Evolutionary conservation across 2,329 filamentous ascomycete species (phyloP).

Genomic region (Penicillium nordicum): DNA sequence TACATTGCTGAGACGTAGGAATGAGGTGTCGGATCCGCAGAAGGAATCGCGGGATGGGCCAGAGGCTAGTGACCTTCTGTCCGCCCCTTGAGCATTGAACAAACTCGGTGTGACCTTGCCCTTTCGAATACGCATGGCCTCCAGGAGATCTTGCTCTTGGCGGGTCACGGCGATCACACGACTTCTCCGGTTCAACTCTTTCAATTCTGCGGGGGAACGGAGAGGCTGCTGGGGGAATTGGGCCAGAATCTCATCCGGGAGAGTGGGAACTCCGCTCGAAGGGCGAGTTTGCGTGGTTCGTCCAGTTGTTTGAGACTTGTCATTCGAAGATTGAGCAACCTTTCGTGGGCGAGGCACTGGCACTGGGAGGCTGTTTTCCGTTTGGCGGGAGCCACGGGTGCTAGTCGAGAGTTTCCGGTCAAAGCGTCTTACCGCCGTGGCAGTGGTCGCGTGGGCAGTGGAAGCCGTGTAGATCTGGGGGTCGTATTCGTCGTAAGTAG

Average conservation of each 20-base stretch:
- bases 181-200: conserved; percentile 40
- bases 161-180: conserved; percentile 52
- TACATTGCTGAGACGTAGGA: conserved; percentile 38
- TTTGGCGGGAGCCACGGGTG: conserved; percentile 25
- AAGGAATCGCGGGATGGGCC: conserved; percentile 33
- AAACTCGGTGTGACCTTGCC: conserved; percentile 47
- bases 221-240: conserved; percentile 23
- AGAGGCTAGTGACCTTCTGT: conserved; percentile 31
- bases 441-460: conserved; percentile 34
- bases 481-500: conserved; percentile 40
- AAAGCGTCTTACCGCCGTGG: conserved; percentile 21
- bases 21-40: conserved; percentile 39
- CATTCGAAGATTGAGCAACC: conserved; percentile 22
- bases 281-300: conserved; percentile 27
- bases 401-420: conserved; percentile 27
- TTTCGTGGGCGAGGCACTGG: conserved; percentile 12
- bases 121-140: conserved; percentile 49
- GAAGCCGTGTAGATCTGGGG: conserved; percentile 45
- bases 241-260: conserved; percentile 33
- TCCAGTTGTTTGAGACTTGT: conserved; percentile 22
- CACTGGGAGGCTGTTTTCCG: conserved; percentile 14
- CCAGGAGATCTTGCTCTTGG: conserved; percentile 52
- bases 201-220: conserved; percentile 22
- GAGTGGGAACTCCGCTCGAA: conserved; percentile 33
- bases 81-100: conserved; percentile 27